Evolutionary conservation across 2,329 filamentous ascomycete species (phyloP), one percentile per base, ranked within the genome.

Genomic region (Cytospora paraplurivora): DNA sequence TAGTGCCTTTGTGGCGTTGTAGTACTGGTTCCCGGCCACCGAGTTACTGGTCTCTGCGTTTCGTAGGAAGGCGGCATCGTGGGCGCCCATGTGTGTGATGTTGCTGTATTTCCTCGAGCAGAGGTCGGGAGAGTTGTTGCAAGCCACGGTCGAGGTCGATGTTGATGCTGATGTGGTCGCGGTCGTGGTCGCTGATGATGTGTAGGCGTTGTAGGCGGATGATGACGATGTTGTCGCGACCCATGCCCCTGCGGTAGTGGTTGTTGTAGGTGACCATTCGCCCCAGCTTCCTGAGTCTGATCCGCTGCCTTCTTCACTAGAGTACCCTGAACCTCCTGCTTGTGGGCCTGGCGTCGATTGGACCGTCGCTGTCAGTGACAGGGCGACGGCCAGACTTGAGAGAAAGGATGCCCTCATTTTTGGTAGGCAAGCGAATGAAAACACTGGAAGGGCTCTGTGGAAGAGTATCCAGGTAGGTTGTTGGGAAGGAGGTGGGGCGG

Each of bases 81-180:
- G 91, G 19, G 89, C 89, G 27, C 90, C 90, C 71, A 94, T 85
- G 74, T 93, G 84, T 3, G 91, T 93, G 69, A 95, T 84, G 68
- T 89, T 86, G 77, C 86, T 88, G 79, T 95, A 95, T 19, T 84
- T 77, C 67, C 85, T 85, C 66, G 77, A 79, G 79, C 92, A 95
- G 49, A 95, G 83, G 51, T 81, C 78, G 0, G 90, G 89, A 0
- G 89, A 92, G 80, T 94, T 94, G 78, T 95, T 95, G 83, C 92
- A 95, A 37, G 87, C 85, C 27, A 76, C 76, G 12, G 74, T 65
- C 68, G 78, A 65, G 68, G 73, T 60, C 62, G 74, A 67, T 8
- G 38, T 49, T 12, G 68, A 60, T 38, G 58, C 63, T 19, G 57
- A 51, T 34, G 44, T 34, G 27, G 44, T 19, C 44, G 44, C 7